Evolutionary conservation across 2,329 filamentous ascomycete genomes (phyloP), one percentile per base, ranked within the genome.

Genomic region (Scedosporium dehoogii): DNA sequence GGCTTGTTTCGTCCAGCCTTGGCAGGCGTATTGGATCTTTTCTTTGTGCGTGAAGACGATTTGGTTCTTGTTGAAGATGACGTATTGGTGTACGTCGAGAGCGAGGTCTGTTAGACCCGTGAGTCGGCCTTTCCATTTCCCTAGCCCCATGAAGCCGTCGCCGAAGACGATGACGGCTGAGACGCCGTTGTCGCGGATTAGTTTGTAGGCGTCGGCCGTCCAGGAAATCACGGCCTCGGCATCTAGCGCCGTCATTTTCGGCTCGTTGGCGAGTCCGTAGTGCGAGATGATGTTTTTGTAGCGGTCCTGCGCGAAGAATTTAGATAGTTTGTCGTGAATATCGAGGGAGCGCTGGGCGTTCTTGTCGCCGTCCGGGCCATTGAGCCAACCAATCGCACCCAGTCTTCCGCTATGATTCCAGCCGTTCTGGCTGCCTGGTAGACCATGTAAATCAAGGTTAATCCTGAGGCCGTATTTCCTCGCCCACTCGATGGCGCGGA

Each of bases 61-160:
- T 66, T 89, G 85, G 62, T 83, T 83, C 1, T 78, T 78, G 73
- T 91, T 90, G 78, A 92, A 92, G 69, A 90, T 90, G 64, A 88
- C 86, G 71, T 92, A 92, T 69, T 91, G 87, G 72, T 92, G 89
- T 1, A 87, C 89, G 73, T 92, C 89, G n/a, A 92, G 80, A 2
- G 90, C 77, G 62, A 92, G 77, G 21, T 83, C 75, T 4, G 78
- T 75, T 64, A 83, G 79, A 56, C 77, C 75, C 67, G 84, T 79
- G 46, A 90, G 79, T 69, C 86, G 81, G 48, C 84, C 85, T 68
- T 90, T 81, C 89, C 89, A 92, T 63, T 88, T 88, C 63, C 81
- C 78, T 4, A 91, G 79, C 29, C 88, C 88, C 67, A 88, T 78
- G 73, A 92, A 91, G 4, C 88, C 88, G 70, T 92, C 89, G 64